phyloP scores from a whole-genome alignment of 306 rosid species.

The Potentilla sterilis region DNA sequence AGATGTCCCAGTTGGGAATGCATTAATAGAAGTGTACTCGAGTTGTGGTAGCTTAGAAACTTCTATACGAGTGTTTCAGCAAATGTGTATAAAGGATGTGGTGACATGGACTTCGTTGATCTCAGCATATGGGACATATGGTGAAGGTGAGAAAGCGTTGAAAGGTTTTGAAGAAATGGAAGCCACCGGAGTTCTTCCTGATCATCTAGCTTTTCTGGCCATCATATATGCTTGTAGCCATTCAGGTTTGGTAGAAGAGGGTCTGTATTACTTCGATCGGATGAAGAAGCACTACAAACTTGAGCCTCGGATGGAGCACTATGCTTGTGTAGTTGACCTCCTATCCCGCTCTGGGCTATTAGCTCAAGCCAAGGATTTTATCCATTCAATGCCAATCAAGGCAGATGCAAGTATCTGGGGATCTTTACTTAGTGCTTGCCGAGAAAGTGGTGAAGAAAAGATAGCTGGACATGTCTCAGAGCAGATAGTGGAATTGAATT shows the following conservation, averaged over 20 bases:
- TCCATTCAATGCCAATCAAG: conserved; percentile 50
- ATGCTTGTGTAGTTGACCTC: conserved; percentile 66
- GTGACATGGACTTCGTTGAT: conserved; percentile 64
- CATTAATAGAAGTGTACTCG: conserved; percentile 75
- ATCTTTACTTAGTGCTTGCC: conserved; percentile 66
- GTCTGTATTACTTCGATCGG: conserved; percentile 47
- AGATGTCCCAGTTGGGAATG: conserved; percentile 51
- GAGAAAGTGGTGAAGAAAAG: conserved; percentile 46
- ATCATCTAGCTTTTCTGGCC: conserved; percentile 56
- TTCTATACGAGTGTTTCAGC: conserved; percentile 48
- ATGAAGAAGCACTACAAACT: conserved; percentile 57
- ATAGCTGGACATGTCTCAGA: conserved; percentile 45
- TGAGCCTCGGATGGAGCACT: conserved; percentile 55
- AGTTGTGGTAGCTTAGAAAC: conserved; percentile 54
- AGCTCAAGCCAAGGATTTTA: conserved; percentile 49
- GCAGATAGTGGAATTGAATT: conserved; percentile 34
- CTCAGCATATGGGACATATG: conserved; percentile 62
- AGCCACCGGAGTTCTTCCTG: conserved; percentile 42
- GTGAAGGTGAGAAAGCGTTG: conserved; percentile 57
- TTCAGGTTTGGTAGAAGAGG: conserved; percentile 68
- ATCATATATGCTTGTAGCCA: conserved; percentile 63
- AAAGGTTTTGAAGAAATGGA: conserved; percentile 52
- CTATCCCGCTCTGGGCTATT: conserved; percentile 58
- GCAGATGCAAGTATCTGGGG: conserved; percentile 53
- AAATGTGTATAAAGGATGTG: conserved; percentile 49